These are phyloP conservation scores for Ephemerocybe angulata DNA, from an alignment of 768 basidiomycete genomes.

Conservation along the genomic window DNA sequence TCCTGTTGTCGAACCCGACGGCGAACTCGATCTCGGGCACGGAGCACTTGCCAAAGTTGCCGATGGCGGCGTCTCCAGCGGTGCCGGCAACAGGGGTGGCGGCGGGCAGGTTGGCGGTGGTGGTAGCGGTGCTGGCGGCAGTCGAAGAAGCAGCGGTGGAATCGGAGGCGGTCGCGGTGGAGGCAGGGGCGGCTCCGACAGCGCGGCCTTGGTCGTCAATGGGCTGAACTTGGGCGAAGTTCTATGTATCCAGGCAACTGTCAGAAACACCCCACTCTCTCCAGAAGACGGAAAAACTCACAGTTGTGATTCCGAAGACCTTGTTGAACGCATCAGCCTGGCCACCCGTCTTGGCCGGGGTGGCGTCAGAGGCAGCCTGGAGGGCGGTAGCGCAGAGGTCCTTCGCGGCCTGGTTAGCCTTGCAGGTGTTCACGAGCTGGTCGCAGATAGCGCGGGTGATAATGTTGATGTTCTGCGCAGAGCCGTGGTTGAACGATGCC, in stretches of 20 bases:
- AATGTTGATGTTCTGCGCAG: constrained; percentile 52
- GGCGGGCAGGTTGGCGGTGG: constrained; percentile 12
- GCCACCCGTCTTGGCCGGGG: constrained; percentile 38
- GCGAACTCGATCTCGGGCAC: constrained; percentile 55
- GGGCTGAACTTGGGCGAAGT: constrained; percentile 35
- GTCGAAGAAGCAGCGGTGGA: constrained; percentile 14
- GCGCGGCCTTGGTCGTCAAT: constrained; percentile 38
- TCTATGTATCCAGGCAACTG: too few relatives aligned
- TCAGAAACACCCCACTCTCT: too few relatives aligned
- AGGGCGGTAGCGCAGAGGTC: constrained; percentile 44
- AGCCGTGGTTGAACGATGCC: constrained; percentile 49
- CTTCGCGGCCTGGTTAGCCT: constrained; percentile 52
- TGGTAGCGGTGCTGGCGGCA: not conserved
- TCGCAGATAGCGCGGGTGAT: constrained; percentile 57
- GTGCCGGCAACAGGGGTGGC: constrained; percentile 18
- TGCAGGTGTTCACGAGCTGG: constrained; percentile 47
- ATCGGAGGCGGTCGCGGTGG: constrained; percentile 22
- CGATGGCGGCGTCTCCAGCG: constrained; percentile 23
- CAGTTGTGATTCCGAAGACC: constrained; percentile 39
- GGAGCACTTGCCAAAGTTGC: constrained; percentile 50
- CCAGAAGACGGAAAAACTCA: too few relatives aligned
- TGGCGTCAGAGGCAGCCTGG: constrained; percentile 38
- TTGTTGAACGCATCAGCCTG: constrained; percentile 55
- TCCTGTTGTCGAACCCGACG: constrained; percentile 49
- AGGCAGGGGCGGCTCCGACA: constrained; percentile 10